A percentile compares a stretch with the other conserved stretches of the same genome.
Evolutionary conservation across 805 yeast genomes (phyloP).

Genomic region (Candida sakaeoensis): DNA sequence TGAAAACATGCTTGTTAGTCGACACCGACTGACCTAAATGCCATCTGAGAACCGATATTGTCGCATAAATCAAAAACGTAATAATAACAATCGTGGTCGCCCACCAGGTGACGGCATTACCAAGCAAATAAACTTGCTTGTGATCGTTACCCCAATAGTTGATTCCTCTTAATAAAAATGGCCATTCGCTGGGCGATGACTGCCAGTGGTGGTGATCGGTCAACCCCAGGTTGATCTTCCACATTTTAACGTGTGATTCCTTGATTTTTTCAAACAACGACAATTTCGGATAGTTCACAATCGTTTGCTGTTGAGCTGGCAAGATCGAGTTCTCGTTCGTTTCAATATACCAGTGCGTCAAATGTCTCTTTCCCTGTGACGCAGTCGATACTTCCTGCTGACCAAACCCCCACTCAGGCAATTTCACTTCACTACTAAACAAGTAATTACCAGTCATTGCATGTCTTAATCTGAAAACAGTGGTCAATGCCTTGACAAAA

Average conservation of each 20-base stretch:
- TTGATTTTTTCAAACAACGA: conserved; percentile 56
- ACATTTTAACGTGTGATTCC: conserved; percentile 71
- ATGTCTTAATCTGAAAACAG: conserved; percentile 71
- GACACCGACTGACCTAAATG: conserved; percentile 48
- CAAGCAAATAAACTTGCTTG: conserved; percentile 65
- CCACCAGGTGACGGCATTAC: conserved; percentile 85
- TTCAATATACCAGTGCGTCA: conserved; percentile 73
- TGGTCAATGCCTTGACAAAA: conserved; percentile 59
- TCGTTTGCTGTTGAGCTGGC: conserved; percentile 17
- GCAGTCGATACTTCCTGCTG: conserved; percentile 87
- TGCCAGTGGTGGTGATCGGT: conserved; percentile 69
- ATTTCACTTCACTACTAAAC: conserved; percentile 69
- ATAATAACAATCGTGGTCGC: conserved; percentile 51
- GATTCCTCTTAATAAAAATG: conserved; percentile 70
- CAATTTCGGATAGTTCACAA: conserved; percentile 47
- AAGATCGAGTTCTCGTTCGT: conserved; percentile 56
- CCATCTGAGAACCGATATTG: conserved; percentile 53
- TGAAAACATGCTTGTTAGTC: conserved; percentile 50
- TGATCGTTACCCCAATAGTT: conserved; percentile 69
- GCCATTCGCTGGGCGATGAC: conserved; percentile 73
- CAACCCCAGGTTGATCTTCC: conserved; percentile 69
- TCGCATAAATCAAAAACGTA: conserved; percentile 47
- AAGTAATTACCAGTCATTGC: conserved; percentile 77
- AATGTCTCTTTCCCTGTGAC: conserved; percentile 56
- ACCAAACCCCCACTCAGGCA: conserved; percentile 81